A percentile compares a stretch with the other conserved stretches of the same genome.
Evolutionary conservation across 768 basidiomycete species (phyloP).

Genomic region (Auriscalpium microsporum): DNA sequence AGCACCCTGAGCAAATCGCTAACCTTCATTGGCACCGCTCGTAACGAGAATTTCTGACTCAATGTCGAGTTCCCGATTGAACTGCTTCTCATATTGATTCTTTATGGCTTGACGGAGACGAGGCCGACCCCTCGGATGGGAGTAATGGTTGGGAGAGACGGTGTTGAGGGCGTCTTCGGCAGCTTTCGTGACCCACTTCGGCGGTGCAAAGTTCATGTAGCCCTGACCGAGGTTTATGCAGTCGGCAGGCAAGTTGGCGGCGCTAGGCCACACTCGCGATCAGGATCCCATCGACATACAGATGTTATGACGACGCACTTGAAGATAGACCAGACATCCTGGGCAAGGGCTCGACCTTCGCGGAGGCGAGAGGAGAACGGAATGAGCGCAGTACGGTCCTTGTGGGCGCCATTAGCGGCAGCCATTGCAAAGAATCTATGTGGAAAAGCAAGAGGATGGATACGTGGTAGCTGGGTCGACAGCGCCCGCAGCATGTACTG

Average conservation of each 20-base stretch:
- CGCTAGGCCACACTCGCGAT: slow-evolving; percentile 36
- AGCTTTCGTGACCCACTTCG: slow-evolving; percentile 67
- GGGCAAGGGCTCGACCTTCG: slow-evolving; percentile 68
- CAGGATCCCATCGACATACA: background rate
- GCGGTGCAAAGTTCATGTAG: slow-evolving; percentile 90
- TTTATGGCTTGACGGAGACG: slow-evolving; percentile 86
- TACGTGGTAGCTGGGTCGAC: background rate
- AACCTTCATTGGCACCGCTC: slow-evolving; percentile 96
- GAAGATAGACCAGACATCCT: slow-evolving; percentile 91
- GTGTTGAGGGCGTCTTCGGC: slow-evolving; percentile 58
- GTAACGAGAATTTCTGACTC: slow-evolving; percentile 90
- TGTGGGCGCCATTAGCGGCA: background rate
- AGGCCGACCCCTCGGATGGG: slow-evolving; percentile 82
- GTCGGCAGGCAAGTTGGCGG: slow-evolving; percentile 78
- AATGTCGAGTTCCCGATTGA: slow-evolving; percentile 64
- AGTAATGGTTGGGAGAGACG: slow-evolving; percentile 75
- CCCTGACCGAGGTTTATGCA: slow-evolving; percentile 90
- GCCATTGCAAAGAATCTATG: background rate
- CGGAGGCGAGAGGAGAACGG: slow-evolving; percentile 63
- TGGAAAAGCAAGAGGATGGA: background rate
- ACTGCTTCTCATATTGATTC: slow-evolving; percentile 60
- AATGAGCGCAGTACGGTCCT: slow-evolving; percentile 44
- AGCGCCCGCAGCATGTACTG: background rate
- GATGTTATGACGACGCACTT: slow-evolving; percentile 40
- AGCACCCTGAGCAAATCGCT: background rate